Evolutionary conservation across 495 filamentous ascomycete species (phyloP).

Genomic region (Aspergillus saccharolyticus): DNA sequence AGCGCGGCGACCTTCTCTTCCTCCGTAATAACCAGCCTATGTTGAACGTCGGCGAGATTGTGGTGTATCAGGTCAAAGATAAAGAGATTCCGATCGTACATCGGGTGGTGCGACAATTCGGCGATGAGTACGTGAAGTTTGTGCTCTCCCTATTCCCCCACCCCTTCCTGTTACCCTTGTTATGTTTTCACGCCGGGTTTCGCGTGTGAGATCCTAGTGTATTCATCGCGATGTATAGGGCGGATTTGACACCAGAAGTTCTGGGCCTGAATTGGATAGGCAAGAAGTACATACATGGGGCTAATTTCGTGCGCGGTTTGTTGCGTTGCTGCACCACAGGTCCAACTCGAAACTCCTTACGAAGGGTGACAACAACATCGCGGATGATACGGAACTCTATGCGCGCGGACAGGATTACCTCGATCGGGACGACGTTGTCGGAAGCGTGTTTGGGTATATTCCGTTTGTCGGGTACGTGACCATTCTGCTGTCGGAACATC

Average conservation of each 20-base stretch:
- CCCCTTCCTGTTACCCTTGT: too few relatives aligned
- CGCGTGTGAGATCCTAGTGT: too few relatives aligned
- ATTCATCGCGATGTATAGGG: not conserved
- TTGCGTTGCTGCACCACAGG: conserved; percentile 7
- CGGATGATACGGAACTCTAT: conserved; percentile 93
- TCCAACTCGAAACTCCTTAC: conserved; percentile 61
- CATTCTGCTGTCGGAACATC: conserved; percentile 92
- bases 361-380: conserved; percentile 96
- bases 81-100: conserved; percentile 97
- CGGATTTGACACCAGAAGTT: too few relatives aligned
- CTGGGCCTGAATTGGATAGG: too few relatives aligned
- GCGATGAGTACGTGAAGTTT: conserved; percentile 45
- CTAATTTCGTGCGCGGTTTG: not conserved
- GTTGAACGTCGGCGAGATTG: conserved; percentile 73
- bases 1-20: conserved; percentile 87
- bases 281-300: not conserved
- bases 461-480: conserved; percentile 97
- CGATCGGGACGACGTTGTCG: conserved; percentile 83
- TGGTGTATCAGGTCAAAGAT: conserved; percentile 73
- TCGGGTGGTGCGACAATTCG: conserved; percentile 70
- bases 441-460: conserved; percentile 89
- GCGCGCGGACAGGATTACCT: conserved; percentile 80
- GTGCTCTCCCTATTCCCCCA: too few relatives aligned
- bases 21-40: conserved; percentile 82
- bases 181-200: too few relatives aligned